Evolutionary conservation across 176 grass and related monocot species (phyloP).

Genomic region (Ensete glaucum): DNA sequence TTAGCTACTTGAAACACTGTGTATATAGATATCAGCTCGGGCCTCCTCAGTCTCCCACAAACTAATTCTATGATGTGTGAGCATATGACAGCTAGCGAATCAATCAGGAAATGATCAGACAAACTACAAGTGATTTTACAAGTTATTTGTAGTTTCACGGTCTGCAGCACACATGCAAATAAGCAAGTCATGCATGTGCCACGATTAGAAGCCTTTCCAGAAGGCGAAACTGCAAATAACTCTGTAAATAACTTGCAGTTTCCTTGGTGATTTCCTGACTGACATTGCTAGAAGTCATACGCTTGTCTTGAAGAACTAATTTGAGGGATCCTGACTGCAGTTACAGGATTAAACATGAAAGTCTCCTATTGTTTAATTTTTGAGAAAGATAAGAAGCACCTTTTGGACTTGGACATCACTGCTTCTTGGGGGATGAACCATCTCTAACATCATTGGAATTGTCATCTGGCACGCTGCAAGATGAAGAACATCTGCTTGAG

Average conservation of each 20-base stretch:
- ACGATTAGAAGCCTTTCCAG: neutral
- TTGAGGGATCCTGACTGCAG: neutral
- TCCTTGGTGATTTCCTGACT: constrained; percentile 1
- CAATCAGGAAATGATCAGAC: neutral
- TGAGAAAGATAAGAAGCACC: neutral
- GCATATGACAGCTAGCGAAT: neutral
- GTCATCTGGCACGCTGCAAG: constrained; percentile 31
- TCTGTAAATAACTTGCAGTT: constrained; percentile 4
- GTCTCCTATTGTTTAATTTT: neutral
- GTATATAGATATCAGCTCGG: too few relatives aligned
- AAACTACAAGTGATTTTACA: neutral
- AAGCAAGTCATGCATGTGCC: neutral
- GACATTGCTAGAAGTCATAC: neutral
- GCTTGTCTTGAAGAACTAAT: neutral
- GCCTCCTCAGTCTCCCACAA: neutral
- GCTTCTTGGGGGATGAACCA: constrained; percentile 25
- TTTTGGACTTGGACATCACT: neutral
- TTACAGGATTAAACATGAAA: neutral
- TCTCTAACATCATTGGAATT: constrained; percentile 41
- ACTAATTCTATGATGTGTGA: neutral
- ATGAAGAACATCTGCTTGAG: constrained; percentile 56
- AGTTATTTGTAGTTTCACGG: neutral
- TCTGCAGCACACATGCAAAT: neutral
- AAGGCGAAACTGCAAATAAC: neutral
- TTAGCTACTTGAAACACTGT: too few relatives aligned